phyloP scores from a whole-genome alignment of 2,329 filamentous ascomycete genomes.

The Myotisia sp. region DNA sequence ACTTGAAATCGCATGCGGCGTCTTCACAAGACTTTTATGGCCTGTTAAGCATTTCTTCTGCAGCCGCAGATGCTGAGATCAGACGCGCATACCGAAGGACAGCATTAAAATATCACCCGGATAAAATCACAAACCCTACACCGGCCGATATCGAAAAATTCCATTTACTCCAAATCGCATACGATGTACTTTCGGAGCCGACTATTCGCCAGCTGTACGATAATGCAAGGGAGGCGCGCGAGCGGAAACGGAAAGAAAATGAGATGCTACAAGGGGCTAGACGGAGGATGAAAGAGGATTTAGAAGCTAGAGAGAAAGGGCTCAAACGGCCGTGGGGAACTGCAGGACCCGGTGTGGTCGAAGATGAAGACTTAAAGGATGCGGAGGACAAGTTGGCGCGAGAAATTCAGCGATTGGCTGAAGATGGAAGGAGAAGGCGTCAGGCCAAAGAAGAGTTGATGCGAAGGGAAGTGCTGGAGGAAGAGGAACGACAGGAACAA shows the following conservation, averaged over 20 bases:
- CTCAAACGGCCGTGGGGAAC: constrained; percentile 43
- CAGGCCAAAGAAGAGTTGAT: constrained; percentile 34
- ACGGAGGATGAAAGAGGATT: constrained; percentile 67
- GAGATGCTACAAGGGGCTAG: constrained; percentile 59
- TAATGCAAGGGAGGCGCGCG: constrained; percentile 53
- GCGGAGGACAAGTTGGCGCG: constrained; percentile 33
- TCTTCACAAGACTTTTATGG: constrained; percentile 62
- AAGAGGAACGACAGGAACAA: constrained; percentile 19
- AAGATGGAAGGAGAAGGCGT: constrained; percentile 39
- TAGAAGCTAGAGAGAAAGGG: constrained; percentile 61
- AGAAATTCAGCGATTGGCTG: constrained; percentile 39
- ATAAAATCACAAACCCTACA: constrained; percentile 64
- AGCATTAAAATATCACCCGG: constrained; percentile 82
- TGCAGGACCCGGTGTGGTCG: constrained; percentile 15
- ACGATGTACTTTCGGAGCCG: constrained; percentile 63
- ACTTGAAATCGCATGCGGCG: constrained; percentile 44
- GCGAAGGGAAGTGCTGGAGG: constrained; percentile 28
- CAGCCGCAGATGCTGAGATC: constrained; percentile 56
- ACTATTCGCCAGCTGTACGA: constrained; percentile 65
- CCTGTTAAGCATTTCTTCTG: constrained; percentile 52
- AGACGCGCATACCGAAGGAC: constrained; percentile 72
- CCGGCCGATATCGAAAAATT: constrained; percentile 60
- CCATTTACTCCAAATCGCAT: constrained; percentile 71
- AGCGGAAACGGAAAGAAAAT: constrained; percentile 55
- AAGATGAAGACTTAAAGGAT: constrained; percentile 33